These are phyloP conservation scores for Didymella exigua DNA, from an alignment of 2,329 filamentous ascomycete species.

Conservation along the genomic window DNA sequence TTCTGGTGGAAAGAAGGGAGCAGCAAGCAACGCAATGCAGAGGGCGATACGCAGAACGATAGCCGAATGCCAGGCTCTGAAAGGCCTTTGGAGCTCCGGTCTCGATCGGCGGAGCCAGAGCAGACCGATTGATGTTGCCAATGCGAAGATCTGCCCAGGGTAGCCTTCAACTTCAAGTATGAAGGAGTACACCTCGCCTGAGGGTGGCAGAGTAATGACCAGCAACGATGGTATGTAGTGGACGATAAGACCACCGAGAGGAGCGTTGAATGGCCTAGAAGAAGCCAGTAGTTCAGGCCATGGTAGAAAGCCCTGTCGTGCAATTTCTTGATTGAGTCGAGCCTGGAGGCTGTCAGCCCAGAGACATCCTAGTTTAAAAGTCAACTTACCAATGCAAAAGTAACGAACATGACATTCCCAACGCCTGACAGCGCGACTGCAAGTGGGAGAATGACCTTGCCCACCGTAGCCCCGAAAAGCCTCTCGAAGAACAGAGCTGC, in stretches of 20 bases:
- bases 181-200: slow-evolving; percentile 71
- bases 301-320: slow-evolving; percentile 72
- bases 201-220: slow-evolving; percentile 69
- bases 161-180: slow-evolving; percentile 76
- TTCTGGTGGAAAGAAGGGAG: slow-evolving; percentile 66
- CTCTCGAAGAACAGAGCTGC: slow-evolving; percentile 70
- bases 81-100: slow-evolving; percentile 67
- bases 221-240: slow-evolving; percentile 72
- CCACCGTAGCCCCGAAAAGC: slow-evolving; percentile 65
- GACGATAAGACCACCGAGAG: slow-evolving; percentile 69
- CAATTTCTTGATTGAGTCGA: slow-evolving; percentile 74
- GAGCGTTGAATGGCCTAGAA: slow-evolving; percentile 69
- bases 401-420: slow-evolving; percentile 76
- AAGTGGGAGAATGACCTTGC: slow-evolving; percentile 64
- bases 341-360: slow-evolving; percentile 53
- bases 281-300: slow-evolving; percentile 66
- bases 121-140: slow-evolving; percentile 64
- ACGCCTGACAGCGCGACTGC: slow-evolving; percentile 70
- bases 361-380: no score
- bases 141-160: slow-evolving; percentile 64
- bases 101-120: slow-evolving; percentile 65
- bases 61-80: slow-evolving; percentile 67
- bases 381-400: slow-evolving; percentile 67
- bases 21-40: slow-evolving; percentile 61
- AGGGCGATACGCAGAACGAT: slow-evolving; percentile 62